These are phyloP conservation scores for Candida xyloterini DNA, from an alignment of 805 yeast genomes.

Conservation along the genomic window DNA sequence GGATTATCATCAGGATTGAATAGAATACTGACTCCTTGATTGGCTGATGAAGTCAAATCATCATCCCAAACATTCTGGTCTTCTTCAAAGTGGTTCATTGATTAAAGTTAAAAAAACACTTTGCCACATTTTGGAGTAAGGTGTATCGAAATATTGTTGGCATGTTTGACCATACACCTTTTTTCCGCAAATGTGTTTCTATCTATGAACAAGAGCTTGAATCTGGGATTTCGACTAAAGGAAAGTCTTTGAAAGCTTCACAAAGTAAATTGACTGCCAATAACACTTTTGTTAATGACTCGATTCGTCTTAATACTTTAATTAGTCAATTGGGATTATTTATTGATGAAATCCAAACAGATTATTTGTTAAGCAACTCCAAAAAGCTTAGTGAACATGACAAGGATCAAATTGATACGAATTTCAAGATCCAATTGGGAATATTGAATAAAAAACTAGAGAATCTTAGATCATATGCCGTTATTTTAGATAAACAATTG, in stretches of 20 bases:
- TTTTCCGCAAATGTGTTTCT: conserved; percentile 44
- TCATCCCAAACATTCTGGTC: conserved; percentile 51
- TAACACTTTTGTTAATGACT: conserved; percentile 43
- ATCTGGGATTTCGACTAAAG: not conserved
- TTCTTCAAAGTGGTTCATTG: conserved; percentile 26
- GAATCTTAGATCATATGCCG: conserved; percentile 31
- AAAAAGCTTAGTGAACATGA: conserved; percentile 24
- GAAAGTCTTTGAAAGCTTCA: not conserved
- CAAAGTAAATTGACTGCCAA: conserved; percentile 12
- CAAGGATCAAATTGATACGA: conserved; percentile 28
- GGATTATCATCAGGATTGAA: conserved; percentile 25
- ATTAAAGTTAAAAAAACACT: conserved; percentile 2
- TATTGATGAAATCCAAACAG: conserved; percentile 32
- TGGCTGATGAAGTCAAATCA: conserved; percentile 41
- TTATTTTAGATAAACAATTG: conserved; percentile 49
- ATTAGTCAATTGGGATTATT: conserved; percentile 35
- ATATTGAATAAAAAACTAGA: conserved; percentile 21
- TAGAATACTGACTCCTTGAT: conserved; percentile 27
- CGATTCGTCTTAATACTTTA: conserved; percentile 34
- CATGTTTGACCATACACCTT: conserved; percentile 49
- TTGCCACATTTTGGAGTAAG: conserved; percentile 13
- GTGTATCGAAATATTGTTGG: conserved; percentile 3
- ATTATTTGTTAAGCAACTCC: conserved; percentile 34
- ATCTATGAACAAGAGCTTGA: conserved; percentile 34
- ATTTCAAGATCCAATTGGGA: conserved; percentile 25